Evolutionary conservation across 2,329 filamentous ascomycete species (phyloP), one percentile per base, ranked within the genome.

Genomic region (Colletotrichum trifolii): DNA sequence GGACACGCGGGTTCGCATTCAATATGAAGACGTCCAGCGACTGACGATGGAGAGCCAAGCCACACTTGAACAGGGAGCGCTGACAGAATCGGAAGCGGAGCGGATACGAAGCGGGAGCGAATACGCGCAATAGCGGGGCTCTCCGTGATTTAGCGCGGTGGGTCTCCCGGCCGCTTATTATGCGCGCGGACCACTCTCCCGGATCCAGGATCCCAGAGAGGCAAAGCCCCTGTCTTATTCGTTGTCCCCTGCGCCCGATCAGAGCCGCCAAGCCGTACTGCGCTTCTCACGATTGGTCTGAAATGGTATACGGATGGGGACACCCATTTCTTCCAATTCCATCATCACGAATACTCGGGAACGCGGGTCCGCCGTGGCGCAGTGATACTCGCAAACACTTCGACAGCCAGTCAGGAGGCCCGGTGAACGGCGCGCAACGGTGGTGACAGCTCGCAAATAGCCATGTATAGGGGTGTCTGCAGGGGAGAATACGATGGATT

Each of bases 81-180:
- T 46, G 43, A 46, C 15, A 17, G 40, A 36, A 17, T 15, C 53
- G 52, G 35, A 25, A 13, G n/a, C 42, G 42, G 40, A 40, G 13
- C 50, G 17, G 50, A 52, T 36, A 55, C 39, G 46, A 60, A 15
- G 13, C 53, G 5, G 38, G 48, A 47, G 57, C 62, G 57, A 65
- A 62, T 61, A 62, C 57, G 50, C 62, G 62, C 45, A 61, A 61
- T 61, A 38, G 45, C 62, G 57, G 50, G 17, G 17, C 50, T 25
- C 2, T 15, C 13, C 45, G 25, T 25, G 4, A 25, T 25, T 25
- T 25, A 25, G 25, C 25, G 25, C 25, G 15, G 55, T 40, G 39
- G 47, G 6, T 25, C 54, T 46, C 12, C 40, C 40, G 47, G 42
- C 25, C 42, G 47, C 54, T 63, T 63, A 33, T n/a, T 25, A 15